phyloP scores from a whole-genome alignment of 352 stramenopile species.

The Pythium sp. region DNA sequence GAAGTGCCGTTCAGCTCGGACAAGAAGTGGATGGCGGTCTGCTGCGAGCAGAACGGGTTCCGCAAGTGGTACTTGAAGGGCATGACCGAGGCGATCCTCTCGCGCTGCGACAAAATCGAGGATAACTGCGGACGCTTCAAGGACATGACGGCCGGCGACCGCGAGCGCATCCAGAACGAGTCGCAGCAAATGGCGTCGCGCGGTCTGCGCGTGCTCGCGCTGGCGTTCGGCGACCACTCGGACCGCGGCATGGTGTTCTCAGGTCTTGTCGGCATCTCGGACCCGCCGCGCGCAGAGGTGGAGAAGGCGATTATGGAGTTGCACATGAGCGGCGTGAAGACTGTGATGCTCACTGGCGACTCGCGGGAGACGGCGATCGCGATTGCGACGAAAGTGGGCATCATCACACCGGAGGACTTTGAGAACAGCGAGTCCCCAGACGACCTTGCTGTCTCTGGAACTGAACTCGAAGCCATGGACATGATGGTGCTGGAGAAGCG shows the following conservation, averaged over 20 bases:
- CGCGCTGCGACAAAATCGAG: conserved; percentile 70
- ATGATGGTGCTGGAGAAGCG: conserved; percentile 72
- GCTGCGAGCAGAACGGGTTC: conserved; percentile 51
- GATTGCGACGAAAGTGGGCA: conserved; percentile 93
- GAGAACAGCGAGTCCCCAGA: conserved; percentile 31
- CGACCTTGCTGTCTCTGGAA: conserved; percentile 75
- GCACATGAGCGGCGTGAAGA: conserved; percentile 57
- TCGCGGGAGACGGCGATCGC: conserved; percentile 94
- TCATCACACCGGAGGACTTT: conserved; percentile 72
- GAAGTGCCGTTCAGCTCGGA: conserved; percentile 96
- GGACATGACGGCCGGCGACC: conserved; percentile 58
- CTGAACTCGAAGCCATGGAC: conserved; percentile 90
- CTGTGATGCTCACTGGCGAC: conserved; percentile 95
- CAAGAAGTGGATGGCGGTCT: conserved; percentile 97
- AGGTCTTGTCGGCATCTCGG: conserved; percentile 92
- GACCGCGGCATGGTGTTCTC: conserved; percentile 90
- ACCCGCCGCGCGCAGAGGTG: conserved; percentile 65
- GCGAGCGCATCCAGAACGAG: conserved; percentile 59
- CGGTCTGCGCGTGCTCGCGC: conserved; percentile 86
- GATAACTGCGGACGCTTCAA: conserved; percentile 69
- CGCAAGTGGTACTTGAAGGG: conserved; percentile 77
- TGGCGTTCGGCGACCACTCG: conserved; percentile 84
- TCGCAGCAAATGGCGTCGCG: conserved; percentile 66
- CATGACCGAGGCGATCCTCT: conserved; percentile 81
- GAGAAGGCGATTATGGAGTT: conserved; percentile 62